Percentiles rank a stretch among this genome's conserved stretches.
Conservation (phyloP, 2,329 filamentous ascomycete species). For the Zymoseptoria brevis region DNA sequence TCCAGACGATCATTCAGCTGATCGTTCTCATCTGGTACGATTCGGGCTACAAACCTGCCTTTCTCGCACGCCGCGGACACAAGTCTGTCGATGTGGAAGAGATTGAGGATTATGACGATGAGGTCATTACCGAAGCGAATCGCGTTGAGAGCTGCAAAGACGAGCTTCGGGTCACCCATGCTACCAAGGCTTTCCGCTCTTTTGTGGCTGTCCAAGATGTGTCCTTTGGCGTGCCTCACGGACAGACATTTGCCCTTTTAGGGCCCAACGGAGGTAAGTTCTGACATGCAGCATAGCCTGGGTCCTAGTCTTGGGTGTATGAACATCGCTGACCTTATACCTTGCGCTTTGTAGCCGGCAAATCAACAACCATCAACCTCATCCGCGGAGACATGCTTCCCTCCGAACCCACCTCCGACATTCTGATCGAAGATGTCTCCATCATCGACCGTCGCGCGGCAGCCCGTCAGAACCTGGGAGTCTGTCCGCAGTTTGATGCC, state of each 20-base stretch:
- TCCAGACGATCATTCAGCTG: conserved; percentile 67
- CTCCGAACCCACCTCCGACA: conserved; percentile 61
- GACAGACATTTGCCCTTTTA: conserved; percentile 80
- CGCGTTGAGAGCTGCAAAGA: conserved; percentile 56
- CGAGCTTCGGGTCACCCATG: conserved; percentile 68
- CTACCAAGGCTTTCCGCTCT: conserved; percentile 70
- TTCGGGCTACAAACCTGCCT: conserved; percentile 55
- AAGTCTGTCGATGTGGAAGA: conserved; percentile 38
- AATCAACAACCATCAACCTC: conserved; percentile 80
- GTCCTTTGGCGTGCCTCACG: conserved; percentile 69
- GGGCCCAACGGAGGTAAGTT: conserved; percentile 46
- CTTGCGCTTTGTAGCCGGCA: conserved; percentile 44
- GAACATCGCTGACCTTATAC: no score
- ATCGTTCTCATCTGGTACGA: conserved; percentile 71
- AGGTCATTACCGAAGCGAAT: conserved; percentile 57
- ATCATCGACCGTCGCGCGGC: conserved; percentile 63
- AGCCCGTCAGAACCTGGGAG: conserved; percentile 72
- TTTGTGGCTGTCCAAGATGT: conserved; percentile 76
- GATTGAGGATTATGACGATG: conserved; percentile 40
- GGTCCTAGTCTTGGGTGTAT: no score
- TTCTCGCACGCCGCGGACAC: conserved; percentile 44
- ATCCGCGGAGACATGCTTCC: conserved; percentile 84
- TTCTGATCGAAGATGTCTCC: conserved; percentile 70
- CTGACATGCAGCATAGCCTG: conserved; percentile 3
- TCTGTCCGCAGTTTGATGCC: conserved; percentile 70